Evolutionary conservation across 257 asterid genomes (phyloP).

Genomic region (Solanum dulcamara): DNA sequence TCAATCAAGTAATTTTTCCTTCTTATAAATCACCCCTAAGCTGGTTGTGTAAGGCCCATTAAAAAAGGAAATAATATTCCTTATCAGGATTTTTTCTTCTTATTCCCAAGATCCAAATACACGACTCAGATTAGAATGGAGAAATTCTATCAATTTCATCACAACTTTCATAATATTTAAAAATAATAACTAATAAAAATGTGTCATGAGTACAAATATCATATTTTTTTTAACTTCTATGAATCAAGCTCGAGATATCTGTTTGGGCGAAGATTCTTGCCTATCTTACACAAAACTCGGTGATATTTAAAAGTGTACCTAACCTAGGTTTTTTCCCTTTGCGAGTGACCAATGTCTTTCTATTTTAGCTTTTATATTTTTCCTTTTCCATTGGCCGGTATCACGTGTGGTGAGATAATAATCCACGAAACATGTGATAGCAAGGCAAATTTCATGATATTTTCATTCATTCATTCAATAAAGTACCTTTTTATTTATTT

Average conservation of each 20-base stretch:
- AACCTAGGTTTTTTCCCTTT: too few relatives aligned
- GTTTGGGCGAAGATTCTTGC: too few relatives aligned
- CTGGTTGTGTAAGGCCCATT: too few relatives aligned
- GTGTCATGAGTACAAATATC: not conserved
- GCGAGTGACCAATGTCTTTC: not conserved
- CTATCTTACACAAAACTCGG: not conserved
- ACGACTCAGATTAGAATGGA: not conserved
- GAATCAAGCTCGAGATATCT: not conserved
- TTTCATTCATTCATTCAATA: not conserved
- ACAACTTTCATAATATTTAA: not conserved
- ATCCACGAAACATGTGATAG: not conserved
- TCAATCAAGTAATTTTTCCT: too few relatives aligned
- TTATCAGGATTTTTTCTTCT: not conserved
- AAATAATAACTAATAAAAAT: not conserved
- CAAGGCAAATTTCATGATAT: not conserved
- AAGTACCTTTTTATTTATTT: not conserved
- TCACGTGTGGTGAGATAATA: conserved; percentile 1
- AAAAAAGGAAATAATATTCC: too few relatives aligned
- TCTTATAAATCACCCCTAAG: too few relatives aligned
- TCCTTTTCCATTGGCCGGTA: not conserved
- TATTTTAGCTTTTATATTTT: not conserved
- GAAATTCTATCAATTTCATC: not conserved
- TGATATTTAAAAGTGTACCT: not conserved
- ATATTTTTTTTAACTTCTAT: not conserved
- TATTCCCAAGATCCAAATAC: not conserved